Evolutionary conservation across 148 eudicot genomes (phyloP).

Genomic region (Cornus florida): DNA sequence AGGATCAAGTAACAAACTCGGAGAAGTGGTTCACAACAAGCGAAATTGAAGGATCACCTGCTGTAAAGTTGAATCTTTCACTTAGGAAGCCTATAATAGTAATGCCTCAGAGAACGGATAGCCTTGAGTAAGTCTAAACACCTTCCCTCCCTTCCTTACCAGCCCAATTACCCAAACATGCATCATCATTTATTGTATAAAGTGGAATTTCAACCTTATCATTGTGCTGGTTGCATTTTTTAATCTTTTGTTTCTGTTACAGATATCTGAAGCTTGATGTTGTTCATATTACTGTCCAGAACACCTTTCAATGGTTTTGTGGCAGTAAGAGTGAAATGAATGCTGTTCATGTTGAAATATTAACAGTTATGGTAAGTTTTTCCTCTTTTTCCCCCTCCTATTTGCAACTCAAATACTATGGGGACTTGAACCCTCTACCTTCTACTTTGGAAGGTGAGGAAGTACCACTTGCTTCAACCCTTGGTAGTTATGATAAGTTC

Average conservation of each 20-base stretch:
- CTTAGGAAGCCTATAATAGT: conserved; percentile 85
- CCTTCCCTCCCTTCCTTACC: neutral
- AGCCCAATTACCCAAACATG: neutral
- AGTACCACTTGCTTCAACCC: no score
- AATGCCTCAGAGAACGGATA: conserved; percentile 88
- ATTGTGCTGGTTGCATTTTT: conserved; percentile 1
- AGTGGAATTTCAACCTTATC: neutral
- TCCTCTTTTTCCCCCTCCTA: neutral
- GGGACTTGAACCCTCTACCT: no score
- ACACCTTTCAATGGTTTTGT: conserved; percentile 73
- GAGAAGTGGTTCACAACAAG: conserved; percentile 84
- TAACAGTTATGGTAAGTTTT: conserved; percentile 68
- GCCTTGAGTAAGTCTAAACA: conserved; percentile 66
- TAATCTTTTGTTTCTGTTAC: conserved; percentile 27
- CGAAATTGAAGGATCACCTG: conserved; percentile 96
- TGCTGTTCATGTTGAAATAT: conserved; percentile 77
- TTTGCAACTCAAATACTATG: no score
- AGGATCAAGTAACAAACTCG: conserved; percentile 78
- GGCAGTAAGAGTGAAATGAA: conserved; percentile 67
- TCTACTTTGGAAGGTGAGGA: no score
- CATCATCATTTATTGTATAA: neutral
- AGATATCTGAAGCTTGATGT: conserved; percentile 91
- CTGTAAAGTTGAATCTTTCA: conserved; percentile 83
- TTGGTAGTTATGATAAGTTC: no score
- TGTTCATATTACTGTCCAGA: conserved; percentile 88